Evolutionary conservation across 805 yeast species (phyloP).

Genomic region (Candida nanaspora): DNA sequence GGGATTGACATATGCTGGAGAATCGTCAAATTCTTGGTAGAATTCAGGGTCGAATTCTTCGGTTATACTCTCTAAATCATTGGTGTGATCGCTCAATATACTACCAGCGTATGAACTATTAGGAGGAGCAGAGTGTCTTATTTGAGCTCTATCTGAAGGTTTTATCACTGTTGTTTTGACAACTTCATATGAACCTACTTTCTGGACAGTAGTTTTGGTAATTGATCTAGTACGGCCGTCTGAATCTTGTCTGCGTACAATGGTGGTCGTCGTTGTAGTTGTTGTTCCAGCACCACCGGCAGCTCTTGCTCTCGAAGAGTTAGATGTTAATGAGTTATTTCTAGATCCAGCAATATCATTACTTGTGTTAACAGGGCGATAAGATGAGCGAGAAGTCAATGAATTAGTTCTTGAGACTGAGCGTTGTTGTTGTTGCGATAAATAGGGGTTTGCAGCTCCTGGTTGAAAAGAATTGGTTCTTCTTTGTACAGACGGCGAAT

Average conservation of each 20-base stretch:
- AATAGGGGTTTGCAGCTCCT: slow-evolving; percentile 9
- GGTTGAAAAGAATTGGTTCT: slow-evolving; percentile 21
- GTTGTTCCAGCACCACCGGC: slow-evolving; percentile 22
- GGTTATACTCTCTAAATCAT: slow-evolving; percentile 22
- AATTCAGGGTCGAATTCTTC: slow-evolving; percentile 21
- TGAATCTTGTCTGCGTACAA: slow-evolving; percentile 39
- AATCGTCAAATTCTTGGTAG: slow-evolving; percentile 4
- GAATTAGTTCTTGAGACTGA: slow-evolving; percentile 16
- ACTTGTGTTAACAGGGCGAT: background rate
- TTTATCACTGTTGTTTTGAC: slow-evolving; percentile 38
- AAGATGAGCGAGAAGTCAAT: slow-evolving; percentile 8
- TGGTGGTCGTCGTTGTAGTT: slow-evolving; percentile 24
- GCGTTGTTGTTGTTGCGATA: slow-evolving; percentile 4
- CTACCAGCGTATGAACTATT: slow-evolving; percentile 11
- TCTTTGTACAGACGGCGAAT: slow-evolving; percentile 5
- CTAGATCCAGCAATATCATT: slow-evolving; percentile 10
- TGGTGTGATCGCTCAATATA: slow-evolving; percentile 9
- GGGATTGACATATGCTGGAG: background rate
- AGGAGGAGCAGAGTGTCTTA: background rate
- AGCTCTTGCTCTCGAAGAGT: slow-evolving; percentile 15
- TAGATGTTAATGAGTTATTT: slow-evolving; percentile 17
- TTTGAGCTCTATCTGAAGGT: slow-evolving; percentile 12
- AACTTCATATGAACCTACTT: slow-evolving; percentile 40
- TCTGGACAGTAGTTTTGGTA: slow-evolving; percentile 45
- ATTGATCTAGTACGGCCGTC: slow-evolving; percentile 49